Percentiles rank a stretch among this genome's conserved stretches.
Evolutionary conservation across 139 green algal species (phyloP).

Genomic region (Haematococcus sp.): DNA sequence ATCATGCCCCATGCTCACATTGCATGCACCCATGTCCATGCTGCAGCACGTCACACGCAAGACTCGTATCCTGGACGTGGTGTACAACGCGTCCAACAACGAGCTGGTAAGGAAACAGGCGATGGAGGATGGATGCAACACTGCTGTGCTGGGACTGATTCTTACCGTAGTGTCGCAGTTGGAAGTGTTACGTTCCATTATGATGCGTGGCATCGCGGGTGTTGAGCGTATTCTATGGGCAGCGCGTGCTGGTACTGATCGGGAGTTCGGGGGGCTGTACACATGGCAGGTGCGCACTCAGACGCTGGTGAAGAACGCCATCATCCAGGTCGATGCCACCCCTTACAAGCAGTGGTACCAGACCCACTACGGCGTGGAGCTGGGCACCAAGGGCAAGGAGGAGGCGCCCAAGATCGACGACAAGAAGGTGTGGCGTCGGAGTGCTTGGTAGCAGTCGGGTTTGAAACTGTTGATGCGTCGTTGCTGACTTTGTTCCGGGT

Average conservation of each 20-base stretch:
- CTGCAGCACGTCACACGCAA: conserved; percentile 88
- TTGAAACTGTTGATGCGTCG: not conserved
- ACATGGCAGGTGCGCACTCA: conserved; percentile 84
- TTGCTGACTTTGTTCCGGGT: not conserved
- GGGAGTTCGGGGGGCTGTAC: not conserved
- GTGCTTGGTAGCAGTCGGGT: not conserved
- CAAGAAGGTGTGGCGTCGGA: conserved; percentile 39
- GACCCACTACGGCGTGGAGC: conserved; percentile 95
- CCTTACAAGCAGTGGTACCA: conserved; percentile 96
- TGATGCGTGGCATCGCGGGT: too few species aligned
- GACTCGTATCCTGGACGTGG: conserved; percentile 93
- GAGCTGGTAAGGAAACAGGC: conserved; percentile 89
- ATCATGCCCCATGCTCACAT: not conserved
- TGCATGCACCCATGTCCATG: not conserved
- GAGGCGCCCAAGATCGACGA: conserved; percentile 41
- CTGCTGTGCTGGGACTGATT: not conserved
- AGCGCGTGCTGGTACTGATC: not conserved
- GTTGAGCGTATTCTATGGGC: not conserved
- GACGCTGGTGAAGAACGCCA: conserved; percentile 98
- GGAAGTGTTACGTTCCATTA: too few species aligned
- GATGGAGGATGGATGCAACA: not conserved
- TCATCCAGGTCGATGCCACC: conserved; percentile 92
- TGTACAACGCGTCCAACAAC: conserved; percentile 99
- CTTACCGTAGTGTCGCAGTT: not conserved
- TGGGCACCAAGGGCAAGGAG: conserved; percentile 81